Percentiles rank a stretch among this genome's conserved stretches.
Conservation (phyloP, 2,329 filamentous ascomycete genomes). For the Fusarium sp. region DNA sequence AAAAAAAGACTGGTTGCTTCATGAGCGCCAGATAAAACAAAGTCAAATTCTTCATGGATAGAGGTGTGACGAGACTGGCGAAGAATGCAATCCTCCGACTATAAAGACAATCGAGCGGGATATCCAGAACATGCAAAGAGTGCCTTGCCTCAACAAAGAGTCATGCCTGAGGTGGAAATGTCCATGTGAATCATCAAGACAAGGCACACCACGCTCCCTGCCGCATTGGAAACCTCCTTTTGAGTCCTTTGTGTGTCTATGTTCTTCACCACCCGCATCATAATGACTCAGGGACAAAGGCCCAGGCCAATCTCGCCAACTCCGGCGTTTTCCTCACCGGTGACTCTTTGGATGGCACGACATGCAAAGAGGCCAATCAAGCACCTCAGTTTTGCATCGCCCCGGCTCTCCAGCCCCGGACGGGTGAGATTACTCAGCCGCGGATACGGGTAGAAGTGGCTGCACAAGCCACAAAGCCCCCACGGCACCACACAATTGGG, state of each 20-base stretch:
- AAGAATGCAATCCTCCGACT: neutral
- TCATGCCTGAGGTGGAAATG: neutral
- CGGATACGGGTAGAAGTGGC: conserved; percentile 12
- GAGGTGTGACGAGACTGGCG: neutral
- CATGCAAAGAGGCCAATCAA: conserved; percentile 17
- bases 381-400: conserved; percentile 7
- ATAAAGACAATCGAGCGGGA: neutral
- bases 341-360: conserved; percentile 22
- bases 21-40: neutral
- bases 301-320: conserved; percentile 5
- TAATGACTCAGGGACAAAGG: conserved; percentile 19
- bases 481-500: neutral
- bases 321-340: conserved; percentile 13
- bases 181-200: neutral
- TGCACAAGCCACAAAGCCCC: conserved; percentile 18
- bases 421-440: conserved; percentile 30
- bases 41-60: neutral
- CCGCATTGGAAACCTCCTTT: neutral
- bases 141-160: neutral
- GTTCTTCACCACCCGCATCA: neutral
- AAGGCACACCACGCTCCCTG: neutral
- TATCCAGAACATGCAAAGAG: neutral
- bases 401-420: neutral
- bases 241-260: neutral
- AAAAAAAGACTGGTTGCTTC: conserved; percentile 1